Conservation (phyloP, 345 rosid genomes). For the Laguncularia racemosa region DNA sequence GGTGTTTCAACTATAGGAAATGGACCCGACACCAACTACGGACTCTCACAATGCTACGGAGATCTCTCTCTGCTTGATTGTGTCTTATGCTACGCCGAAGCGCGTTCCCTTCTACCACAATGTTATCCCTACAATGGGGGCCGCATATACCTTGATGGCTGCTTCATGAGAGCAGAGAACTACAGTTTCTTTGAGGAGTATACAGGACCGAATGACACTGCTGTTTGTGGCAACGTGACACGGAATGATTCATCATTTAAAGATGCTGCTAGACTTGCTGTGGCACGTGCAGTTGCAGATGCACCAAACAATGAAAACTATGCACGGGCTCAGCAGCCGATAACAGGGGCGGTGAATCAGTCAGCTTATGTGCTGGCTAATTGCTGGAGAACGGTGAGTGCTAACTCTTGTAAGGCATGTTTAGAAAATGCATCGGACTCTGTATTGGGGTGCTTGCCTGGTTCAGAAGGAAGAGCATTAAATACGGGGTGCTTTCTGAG, state of each 20-base stretch:
- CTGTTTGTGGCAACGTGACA: slow-evolving; percentile 60
- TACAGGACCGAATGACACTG: slow-evolving; percentile 45
- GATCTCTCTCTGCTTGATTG: slow-evolving; percentile 79
- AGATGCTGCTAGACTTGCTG: slow-evolving; percentile 41
- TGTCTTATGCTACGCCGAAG: slow-evolving; percentile 86
- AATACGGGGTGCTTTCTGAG: slow-evolving; percentile 84
- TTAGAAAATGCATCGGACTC: slow-evolving; percentile 60
- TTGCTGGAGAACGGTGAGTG: slow-evolving; percentile 75
- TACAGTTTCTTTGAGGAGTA: slow-evolving; percentile 71
- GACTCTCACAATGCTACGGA: slow-evolving; percentile 83
- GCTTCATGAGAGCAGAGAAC: slow-evolving; percentile 90
- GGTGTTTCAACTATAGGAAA: slow-evolving; percentile 61
- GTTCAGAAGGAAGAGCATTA: slow-evolving; percentile 82
- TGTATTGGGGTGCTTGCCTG: slow-evolving; percentile 62
- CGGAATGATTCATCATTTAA: slow-evolving; percentile 28
- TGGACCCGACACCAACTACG: slow-evolving; percentile 65
- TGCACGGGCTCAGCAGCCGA: slow-evolving; percentile 29
- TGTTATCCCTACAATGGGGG: slow-evolving; percentile 84
- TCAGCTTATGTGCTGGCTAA: slow-evolving; percentile 64
- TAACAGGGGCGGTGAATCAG: slow-evolving; percentile 27
- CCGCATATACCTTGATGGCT: slow-evolving; percentile 77
- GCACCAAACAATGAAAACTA: slow-evolving; percentile 47
- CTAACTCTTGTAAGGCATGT: slow-evolving; percentile 57
- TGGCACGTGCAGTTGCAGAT: slow-evolving; percentile 27
- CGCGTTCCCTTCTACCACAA: slow-evolving; percentile 73